Evolutionary conservation across 257 asterid genomes (phyloP), one percentile per base, ranked within the genome.

Genomic region (Solanum megistacrolobum): DNA sequence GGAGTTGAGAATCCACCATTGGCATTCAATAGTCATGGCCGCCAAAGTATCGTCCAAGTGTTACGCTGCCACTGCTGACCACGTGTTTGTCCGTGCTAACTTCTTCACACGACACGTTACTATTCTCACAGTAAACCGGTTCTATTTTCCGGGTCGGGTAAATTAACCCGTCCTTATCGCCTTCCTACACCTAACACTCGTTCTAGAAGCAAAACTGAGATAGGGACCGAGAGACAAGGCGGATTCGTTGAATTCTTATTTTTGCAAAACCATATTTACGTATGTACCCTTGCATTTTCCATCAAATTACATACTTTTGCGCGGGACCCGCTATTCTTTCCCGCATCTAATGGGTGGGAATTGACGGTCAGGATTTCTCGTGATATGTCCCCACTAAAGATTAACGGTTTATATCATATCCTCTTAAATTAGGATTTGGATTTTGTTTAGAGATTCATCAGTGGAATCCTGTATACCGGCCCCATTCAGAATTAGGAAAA

Each of bases 1-100:
- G 39, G 32, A 38, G 27, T 62, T 66, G 29, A 65, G 38, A 27
- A 39, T 39, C 38, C 12, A 25, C 5, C 38, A 38, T 43, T 48
- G 4, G 21, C 12, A 68, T 31, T 21, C 66, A 68, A 13, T 13
- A 41, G 82, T 25, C 32, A 43, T 18, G 36, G 73, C 43, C 74
- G 60, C 39, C 89, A 41, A 20, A 43, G 43, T 10, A 6, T 41
- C 12, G 18, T 38, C 23, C 65, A 66, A 7, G 34, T 68, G 48
- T 72, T 34, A 35, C 36, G 91, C 84, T 86, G 90, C n/a, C 88
- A 62, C 34, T 81, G 88, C 87, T 87, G 92, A 91, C 92, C 91
- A 91, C 91, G 91, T 90, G 90, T 89, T 39, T 43, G 78, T 55
- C 55, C 25, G 5, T 62, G 46, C 41, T 60, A 10, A 10, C 16